Evolutionary conservation across 23 red algal species (phyloP), one percentile per base, ranked within the genome.

Genomic region (Agarophyton chilense): DNA sequence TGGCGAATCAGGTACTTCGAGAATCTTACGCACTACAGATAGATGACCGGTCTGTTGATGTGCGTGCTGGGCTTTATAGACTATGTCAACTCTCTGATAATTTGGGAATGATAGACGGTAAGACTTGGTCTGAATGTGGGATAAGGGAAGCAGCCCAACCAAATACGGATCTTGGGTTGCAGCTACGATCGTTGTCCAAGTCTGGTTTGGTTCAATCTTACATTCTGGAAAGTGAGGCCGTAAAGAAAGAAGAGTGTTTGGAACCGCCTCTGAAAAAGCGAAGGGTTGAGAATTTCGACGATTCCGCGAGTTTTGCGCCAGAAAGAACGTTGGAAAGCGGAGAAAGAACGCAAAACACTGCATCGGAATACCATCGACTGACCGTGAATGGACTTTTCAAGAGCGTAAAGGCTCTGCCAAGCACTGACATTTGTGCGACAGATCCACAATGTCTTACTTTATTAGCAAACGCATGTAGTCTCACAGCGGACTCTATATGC

Each of bases 391-490:
- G 58, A 10, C 51, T 86, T 11, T 52, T 71, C 6, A 73, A 71
- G 45, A 67, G 65, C 35, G 40, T 86, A 40, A 40, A 67, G 28
- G 64, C 61, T 33, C 41, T 86, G 24, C 58, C 58, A 33, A 73
- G 60, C 64, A 86, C 65, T 73, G 60, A 86, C 29, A 50, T 63
- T n/a, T 86, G 82, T 57, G 82, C 65, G 8, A 67, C 35, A 51
- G 25, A 86, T 0, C 60, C 46, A n/a, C 39, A 71, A 4, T 34
- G 62, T 52, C 14, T 71, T 2, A 39, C 52, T 24, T 22, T 86
- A n/a, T 46, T 86, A 9, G 62, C 49, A 63, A 70, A 67, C 25
- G 82, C 65, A 19, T 63, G 41, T 32, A 44, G 56, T 52, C 49
- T 86, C 18, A 24, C 64, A 17, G 42, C 64, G 11, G 82, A 86